Percentiles rank a stretch among this genome's conserved stretches.
phyloP scores from a whole-genome alignment of 1,284 basidiomycete genomes.

The Ustilago shanxiensis region DNA sequence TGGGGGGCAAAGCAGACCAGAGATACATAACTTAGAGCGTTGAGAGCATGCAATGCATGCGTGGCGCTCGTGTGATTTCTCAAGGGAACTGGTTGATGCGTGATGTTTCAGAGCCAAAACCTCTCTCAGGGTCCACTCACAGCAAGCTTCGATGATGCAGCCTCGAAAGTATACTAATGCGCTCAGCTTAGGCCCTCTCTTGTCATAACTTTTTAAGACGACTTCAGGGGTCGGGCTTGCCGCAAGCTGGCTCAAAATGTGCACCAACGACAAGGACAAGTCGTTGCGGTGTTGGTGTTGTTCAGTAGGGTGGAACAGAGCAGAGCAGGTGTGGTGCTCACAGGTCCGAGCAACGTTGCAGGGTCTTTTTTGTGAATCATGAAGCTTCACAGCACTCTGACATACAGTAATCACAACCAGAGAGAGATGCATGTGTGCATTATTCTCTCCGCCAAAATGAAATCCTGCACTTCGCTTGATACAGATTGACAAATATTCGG shows the following conservation, averaged over 20 bases:
- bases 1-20: not conserved
- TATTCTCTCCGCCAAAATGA: constrained; percentile 9
- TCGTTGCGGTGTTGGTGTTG: not conserved
- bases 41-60: constrained; percentile 4
- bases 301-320: too few relatives aligned
- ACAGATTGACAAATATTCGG: constrained; percentile 6
- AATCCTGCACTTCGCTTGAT: not conserved
- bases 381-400: too few relatives aligned
- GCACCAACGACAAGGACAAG: not conserved
- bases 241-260: too few relatives aligned
- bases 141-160: not conserved
- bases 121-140: constrained; percentile 15
- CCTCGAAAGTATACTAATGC: not conserved
- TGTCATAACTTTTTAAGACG: not conserved
- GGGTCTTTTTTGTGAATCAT: not conserved
- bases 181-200: not conserved
- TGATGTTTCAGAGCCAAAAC: constrained; percentile 1
- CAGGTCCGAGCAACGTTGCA: not conserved
- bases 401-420: too few relatives aligned
- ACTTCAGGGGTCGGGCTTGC: not conserved
- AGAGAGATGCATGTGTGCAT: constrained; percentile 8
- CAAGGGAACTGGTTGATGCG: constrained; percentile 3
- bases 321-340: not conserved
- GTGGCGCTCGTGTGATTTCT: constrained; percentile 29
- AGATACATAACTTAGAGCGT: not conserved